Base-by-base conservation (phyloP, 331 rosid species). In the Malus hybrid region DNA sequence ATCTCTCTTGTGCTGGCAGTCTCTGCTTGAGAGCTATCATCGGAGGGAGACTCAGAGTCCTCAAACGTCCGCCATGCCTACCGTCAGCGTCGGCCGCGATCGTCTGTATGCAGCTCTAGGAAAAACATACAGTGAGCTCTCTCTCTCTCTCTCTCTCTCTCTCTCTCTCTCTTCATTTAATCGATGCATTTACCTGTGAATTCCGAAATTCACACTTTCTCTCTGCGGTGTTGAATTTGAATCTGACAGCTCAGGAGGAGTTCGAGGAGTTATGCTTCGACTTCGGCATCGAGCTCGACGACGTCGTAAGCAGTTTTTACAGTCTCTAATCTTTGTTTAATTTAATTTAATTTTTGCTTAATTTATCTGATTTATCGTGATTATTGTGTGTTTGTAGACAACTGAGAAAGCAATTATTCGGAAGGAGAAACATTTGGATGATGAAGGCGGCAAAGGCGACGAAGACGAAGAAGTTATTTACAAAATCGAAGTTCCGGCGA, bases 271-370 rank as follows among this genome's bases (percentile, higher is more conserved):
- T 90, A 13, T 95, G 99, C 86, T 95, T 95, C 90, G 78, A 89
- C 24, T 95, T 92, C 42, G 99, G 99, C 13, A 92, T 95, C 73
- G 97, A 95, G 87, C 98, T 95, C 3, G 99, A 95, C 33, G 99
- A 95, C 65, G 96, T 95, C 3, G 99, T 92, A 86, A 83, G 97
- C 6, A 20, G n/a, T 50, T 44, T 84, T 69, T 5, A 3, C 46
- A 15, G 56, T 2, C n/a, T 50, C n/a, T 15, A 50, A 2, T 15
- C 4, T 48, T 31, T 46, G 42, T 0, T 39, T 22, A 55, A 6
- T 18, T 10, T 67, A 19, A 6, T 68, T 61, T 24, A 24, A 4
- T 24, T 13, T 13, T 1, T 11, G 1, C 15, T 56, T 10, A 13
- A 11, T 11, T 9, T 9, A 10, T 24, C 10, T 22, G 13, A 16